Evolutionary conservation across 2,329 filamentous ascomycete genomes (phyloP), one percentile per base, ranked within the genome.

Genomic region (Helotiales sp.): DNA sequence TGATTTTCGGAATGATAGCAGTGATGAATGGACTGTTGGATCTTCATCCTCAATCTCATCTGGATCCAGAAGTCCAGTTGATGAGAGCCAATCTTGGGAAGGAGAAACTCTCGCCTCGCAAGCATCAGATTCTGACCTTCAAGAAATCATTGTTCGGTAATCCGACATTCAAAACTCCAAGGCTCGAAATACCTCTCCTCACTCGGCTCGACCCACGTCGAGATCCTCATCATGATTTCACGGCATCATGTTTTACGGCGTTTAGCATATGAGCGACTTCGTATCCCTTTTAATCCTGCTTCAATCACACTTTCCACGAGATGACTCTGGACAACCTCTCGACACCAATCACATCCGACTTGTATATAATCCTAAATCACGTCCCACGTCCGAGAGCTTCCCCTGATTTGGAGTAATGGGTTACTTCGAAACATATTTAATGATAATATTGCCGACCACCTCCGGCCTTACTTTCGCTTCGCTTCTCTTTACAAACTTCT

Each of bases 21-120:
- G 88, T 68, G 92, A 96, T 66, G 91, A 95, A 68, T 96, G 92
- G 92, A 93, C 91, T 8, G 83, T 93, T 46, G 91, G 90, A 59
- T 95, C 91, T 66, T 92, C 87, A 54, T 95, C 90, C 0, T 71
- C 70, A 19, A 60, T 71, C 47, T 71, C 70, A 12, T 70, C 69
- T 6, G 70, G 69, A 10, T 70, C 69, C 25, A 60, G 70, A 60
- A 72, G 69, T 54, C 70, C 70, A 25, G 55, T 83, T 30, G 83
- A 86, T 62, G 85, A 87, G 62, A 78, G 77, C 58, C 78, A 81
- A 62, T 71, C 77, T 13, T 83, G 81, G 81, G 81, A 83, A 65
- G 80, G 81, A 50, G 81, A 83, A 51, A 84, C 81, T 7, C 71
- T 84, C 34, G 70, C 70, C 42, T 70, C 68, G 38, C 68, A 70